These are phyloP conservation scores for Cyberlindnera amylophila DNA, from an alignment of 805 yeast genomes.

Conservation along the genomic window DNA sequence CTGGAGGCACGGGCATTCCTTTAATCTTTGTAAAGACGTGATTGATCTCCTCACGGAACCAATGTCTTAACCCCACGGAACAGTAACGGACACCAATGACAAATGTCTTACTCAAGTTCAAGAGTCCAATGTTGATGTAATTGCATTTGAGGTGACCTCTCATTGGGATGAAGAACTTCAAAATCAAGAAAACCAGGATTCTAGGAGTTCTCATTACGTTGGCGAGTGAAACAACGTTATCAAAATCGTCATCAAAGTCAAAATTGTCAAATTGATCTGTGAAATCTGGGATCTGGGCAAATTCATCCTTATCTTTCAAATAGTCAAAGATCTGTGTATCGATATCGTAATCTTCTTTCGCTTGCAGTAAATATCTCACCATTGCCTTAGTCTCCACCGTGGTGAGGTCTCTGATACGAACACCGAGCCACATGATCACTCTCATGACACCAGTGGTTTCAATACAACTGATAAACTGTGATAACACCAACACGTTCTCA, in stretches of 20 bases:
- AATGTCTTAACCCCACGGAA: conserved; percentile 1
- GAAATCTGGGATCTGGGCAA: background rate
- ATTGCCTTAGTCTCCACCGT: background rate
- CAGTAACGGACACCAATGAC: background rate
- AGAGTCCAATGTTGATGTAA: background rate
- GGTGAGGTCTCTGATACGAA: background rate
- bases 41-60: too few relatives aligned
- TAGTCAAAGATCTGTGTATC: background rate
- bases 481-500: background rate
- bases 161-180: background rate
- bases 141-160: background rate
- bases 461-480: background rate
- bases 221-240: background rate
- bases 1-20: too few relatives aligned
- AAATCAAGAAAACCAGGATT: background rate
- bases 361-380: background rate
- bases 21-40: too few relatives aligned
- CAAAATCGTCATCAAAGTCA: conserved; percentile 4
- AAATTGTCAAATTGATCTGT: background rate
- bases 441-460: background rate
- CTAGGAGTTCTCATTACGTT: background rate
- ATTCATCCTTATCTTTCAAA: background rate
- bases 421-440: conserved; percentile 2
- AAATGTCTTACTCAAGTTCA: conserved; percentile 1
- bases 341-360: conserved; percentile 1